A percentile compares a stretch with the other conserved stretches of the same genome.
Evolutionary conservation across 2,329 filamentous ascomycete species (phyloP).

Genomic region (Paramyrothecium roridum): DNA sequence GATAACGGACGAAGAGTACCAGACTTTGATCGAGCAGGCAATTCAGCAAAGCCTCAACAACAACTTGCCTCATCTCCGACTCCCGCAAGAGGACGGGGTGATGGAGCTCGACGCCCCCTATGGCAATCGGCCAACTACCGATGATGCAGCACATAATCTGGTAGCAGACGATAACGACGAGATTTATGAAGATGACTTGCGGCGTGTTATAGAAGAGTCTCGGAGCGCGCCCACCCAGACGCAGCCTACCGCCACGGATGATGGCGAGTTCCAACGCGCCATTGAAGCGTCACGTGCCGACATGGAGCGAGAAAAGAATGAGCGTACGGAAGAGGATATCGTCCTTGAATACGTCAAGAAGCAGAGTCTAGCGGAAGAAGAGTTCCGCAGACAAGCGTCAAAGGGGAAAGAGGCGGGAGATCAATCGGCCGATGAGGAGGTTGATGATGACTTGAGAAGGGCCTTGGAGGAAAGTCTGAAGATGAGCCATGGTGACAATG

Average conservation of each 20-base stretch:
- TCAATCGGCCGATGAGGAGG: conserved; percentile 27
- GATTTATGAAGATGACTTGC: conserved; percentile 22
- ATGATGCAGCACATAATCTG: background rate
- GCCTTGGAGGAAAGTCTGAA: conserved; percentile 56
- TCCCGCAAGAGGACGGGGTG: conserved; percentile 13
- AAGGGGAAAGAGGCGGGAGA: conserved; percentile 30
- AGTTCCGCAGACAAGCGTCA: conserved; percentile 34
- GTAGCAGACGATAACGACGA: conserved; percentile 24
- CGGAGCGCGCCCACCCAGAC: conserved; percentile 16
- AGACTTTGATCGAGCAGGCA: conserved; percentile 52
- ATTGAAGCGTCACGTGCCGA: conserved; percentile 42
- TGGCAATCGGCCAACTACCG: background rate
- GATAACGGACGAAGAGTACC: conserved; percentile 57
- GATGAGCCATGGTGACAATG: conserved; percentile 24
- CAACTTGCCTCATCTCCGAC: conserved; percentile 7
- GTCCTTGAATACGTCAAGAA: conserved; percentile 75
- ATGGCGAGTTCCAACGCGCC: conserved; percentile 40
- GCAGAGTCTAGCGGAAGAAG: conserved; percentile 70
- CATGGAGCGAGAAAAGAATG: conserved; percentile 34
- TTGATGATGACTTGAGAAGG: conserved; percentile 53
- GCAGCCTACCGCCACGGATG: conserved; percentile 1
- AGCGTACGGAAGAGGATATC: conserved; percentile 65
- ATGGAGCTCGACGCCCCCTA: conserved; percentile 10
- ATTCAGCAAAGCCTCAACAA: conserved; percentile 46
- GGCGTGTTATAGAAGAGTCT: conserved; percentile 39